Evolutionary conservation across 2,329 filamentous ascomycete species (phyloP), one percentile per base, ranked within the genome.

Genomic region (Xylariaceae sp.): DNA sequence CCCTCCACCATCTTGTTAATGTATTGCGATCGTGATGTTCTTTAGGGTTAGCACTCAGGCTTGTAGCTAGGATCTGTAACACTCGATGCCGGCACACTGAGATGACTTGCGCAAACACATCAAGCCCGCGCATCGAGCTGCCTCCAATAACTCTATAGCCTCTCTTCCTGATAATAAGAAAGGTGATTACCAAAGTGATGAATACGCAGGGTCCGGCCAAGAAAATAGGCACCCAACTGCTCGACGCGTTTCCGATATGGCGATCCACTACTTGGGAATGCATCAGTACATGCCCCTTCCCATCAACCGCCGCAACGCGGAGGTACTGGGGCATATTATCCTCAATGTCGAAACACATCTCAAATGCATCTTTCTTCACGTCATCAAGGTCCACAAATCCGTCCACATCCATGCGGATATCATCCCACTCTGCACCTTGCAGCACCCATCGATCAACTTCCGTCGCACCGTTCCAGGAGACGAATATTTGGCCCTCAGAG

Each of bases 381-480:
- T 36, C 36, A 6, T 52, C 50, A 9, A 62, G 26, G 9, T 54
- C 50, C 6, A 23, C 32, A 7, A 57, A 61, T 2, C 18, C 45
- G 1, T 21, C 48, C 6, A 23, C 35, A 6, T 26, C 49, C 15
- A 23, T 7, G 9, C 29, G 13, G n/a, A 58, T 42, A 15, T 53
- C 55, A 11, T 41, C 39, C 58, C 58, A 60, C 20, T 53, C 40
- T 1, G 55, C 53, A 16, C 60, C 60, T 51, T 62, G 55, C 36
- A 62, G n/a, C 18, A 57, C 53, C 60, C 60, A 62, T 21, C 39
- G 7, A 27, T 41, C 54, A 4, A 74, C 69, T 60, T 77, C 73
- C 0, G 75, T 78, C 10, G 76, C 76, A 0, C 75, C 75, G 41
- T 78, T 78, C 76, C 76, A 78, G 60, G 73, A 74, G 1, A 73